Base-by-base conservation (phyloP, 352 stramenopile genomes). In the Globisporangium cederbergense region DNA sequence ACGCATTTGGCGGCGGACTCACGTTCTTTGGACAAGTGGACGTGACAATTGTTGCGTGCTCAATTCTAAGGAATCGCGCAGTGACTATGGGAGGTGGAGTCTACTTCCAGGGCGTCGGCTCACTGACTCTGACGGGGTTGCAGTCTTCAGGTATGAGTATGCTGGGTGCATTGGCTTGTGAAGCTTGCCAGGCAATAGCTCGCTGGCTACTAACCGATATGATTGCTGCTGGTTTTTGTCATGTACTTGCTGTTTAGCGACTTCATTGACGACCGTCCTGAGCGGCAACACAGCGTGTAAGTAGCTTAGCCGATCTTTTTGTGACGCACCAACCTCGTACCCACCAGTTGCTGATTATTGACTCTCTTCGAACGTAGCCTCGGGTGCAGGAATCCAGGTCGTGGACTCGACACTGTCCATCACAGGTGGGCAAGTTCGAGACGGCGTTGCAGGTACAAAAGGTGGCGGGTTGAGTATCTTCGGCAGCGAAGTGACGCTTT, bases 321-420 rank as follows among this genome's bases (percentile, higher is more conserved):
- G 36, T 42, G 9, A 22, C 11, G 4, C 13, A 40, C 50, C 22
- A 14, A 13, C 2, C 36, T 42, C 9, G 9, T 55, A 18, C n/a
- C 25, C 13, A 38, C 22, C 51, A 20, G 6, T 9, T 5, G 2
- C 16, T 25, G n/a, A 18, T n/a, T 42, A 11, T 42, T 55, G 49
- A 22, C 14, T 52, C 11, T 20, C 49, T 54, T 3, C 47, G 1
- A 10, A 5, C 49, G 49, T 7, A 81, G 74, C 34, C 2, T 65
- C 56, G 28, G 75, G 75, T 49, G 75, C 67, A 40, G 75, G 75
- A 9, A 67, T 79, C 13, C 72, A 76, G 22, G 47, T 78, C 14
- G 30, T 50, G 13, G 45, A 67, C 20, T 58, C 70, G 14, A 57
- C 54, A 43, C 49, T 81, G 4, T 10, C 46, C 0, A 62, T 81